Percentiles rank a stretch among this genome's conserved stretches.
Evolutionary conservation across 1,284 basidiomycete genomes (phyloP).

Genomic region (Irpex sp.): DNA sequence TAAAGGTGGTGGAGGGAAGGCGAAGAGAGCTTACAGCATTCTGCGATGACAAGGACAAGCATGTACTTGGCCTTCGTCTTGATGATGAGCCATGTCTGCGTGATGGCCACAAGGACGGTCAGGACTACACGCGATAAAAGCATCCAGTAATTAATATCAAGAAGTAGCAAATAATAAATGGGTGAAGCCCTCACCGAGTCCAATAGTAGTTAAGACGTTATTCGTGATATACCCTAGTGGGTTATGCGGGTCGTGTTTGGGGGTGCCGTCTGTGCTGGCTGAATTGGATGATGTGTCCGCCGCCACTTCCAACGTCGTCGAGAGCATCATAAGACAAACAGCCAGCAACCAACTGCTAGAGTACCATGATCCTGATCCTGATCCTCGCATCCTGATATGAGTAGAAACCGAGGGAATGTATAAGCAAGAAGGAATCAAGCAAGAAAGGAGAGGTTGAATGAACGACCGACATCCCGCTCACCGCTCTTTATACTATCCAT

Average conservation of each 20-base stretch:
- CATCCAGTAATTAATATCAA: background rate
- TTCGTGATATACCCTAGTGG: conserved; percentile 60
- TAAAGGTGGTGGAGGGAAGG: background rate
- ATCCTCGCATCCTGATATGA: background rate
- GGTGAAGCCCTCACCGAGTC: conserved; percentile 40
- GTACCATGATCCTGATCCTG: no score
- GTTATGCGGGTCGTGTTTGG: conserved; percentile 52
- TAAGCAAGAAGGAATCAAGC: background rate
- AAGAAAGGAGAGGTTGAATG: background rate
- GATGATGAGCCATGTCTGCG: conserved; percentile 42
- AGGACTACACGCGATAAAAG: conserved; percentile 31
- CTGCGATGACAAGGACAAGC: conserved; percentile 57
- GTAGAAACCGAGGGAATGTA: background rate
- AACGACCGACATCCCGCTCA: background rate
- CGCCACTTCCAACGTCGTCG: background rate
- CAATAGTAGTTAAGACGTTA: conserved; percentile 52
- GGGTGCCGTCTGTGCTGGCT: conserved; percentile 29
- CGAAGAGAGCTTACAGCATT: conserved; percentile 38
- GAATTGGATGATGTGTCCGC: background rate
- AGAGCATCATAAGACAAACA: background rate
- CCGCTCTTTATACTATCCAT: background rate
- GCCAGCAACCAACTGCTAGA: background rate
- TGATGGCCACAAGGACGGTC: conserved; percentile 43
- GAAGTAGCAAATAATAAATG: background rate
- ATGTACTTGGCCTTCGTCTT: conserved; percentile 56